These are phyloP conservation scores for Trametes villosa DNA, from an alignment of 768 basidiomycete species.

Conservation along the genomic window DNA sequence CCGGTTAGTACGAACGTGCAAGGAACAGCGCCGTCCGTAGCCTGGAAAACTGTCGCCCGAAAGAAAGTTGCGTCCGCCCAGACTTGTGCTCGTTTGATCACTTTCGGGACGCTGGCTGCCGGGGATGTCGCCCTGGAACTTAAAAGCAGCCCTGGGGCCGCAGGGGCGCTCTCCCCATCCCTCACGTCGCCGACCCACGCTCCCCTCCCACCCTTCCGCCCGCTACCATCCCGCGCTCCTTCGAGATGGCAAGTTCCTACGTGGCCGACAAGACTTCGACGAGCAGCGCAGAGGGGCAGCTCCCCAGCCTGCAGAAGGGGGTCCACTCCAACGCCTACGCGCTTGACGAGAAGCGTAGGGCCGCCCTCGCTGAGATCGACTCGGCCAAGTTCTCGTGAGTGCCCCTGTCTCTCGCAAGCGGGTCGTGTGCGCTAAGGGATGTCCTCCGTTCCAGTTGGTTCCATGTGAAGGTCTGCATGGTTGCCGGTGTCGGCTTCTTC, in stretches of 20 bases:
- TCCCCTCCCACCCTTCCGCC: constrained; percentile 2
- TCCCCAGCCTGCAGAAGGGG: constrained; percentile 16
- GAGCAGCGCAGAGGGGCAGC: constrained; percentile 18
- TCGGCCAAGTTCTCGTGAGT: constrained; percentile 82
- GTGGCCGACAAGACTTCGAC: constrained; percentile 25
- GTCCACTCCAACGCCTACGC: constrained; percentile 32
- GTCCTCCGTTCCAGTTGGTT: constrained; percentile 60
- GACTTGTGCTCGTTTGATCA: constrained; percentile 7
- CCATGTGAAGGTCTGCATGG: constrained; percentile 66
- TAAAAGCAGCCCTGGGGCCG: constrained; percentile 15
- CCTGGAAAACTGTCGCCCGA: not conserved
- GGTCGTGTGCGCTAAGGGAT: constrained; percentile 2
- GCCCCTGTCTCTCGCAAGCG: not conserved
- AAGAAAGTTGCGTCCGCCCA: constrained; percentile 2
- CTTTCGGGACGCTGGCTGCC: constrained; percentile 3
- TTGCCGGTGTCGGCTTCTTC: constrained; percentile 87
- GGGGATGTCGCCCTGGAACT: constrained; percentile 2
- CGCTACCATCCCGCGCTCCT: constrained; percentile 14
- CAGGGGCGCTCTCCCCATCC: constrained; percentile 9
- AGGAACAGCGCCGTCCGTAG: constrained; percentile 14
- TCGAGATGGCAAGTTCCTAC: constrained; percentile 26
- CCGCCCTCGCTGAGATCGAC: constrained; percentile 86
- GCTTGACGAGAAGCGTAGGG: constrained; percentile 75
- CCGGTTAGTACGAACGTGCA: constrained; percentile 29
- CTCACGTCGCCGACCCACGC: constrained; percentile 11